These are phyloP conservation scores for Polychaeton citri DNA, from an alignment of 2,329 filamentous ascomycete species.

Conservation along the genomic window DNA sequence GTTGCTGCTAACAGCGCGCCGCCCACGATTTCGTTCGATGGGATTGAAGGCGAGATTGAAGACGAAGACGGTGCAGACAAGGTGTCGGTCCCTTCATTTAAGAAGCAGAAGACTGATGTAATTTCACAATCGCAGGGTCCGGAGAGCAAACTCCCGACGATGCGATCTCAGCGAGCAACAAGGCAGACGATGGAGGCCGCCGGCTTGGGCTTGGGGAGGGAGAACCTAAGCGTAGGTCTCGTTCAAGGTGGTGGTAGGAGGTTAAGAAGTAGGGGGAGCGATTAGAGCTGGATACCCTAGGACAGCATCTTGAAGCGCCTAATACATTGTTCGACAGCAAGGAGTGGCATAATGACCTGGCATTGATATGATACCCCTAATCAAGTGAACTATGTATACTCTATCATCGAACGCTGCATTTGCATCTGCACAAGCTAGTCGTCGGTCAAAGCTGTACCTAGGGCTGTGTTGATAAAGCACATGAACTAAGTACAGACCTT, in stretches of 20 bases:
- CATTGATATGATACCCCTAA: no score
- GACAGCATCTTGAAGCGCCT: not conserved
- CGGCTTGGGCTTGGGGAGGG: conserved; percentile 18
- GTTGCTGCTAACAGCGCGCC: conserved; percentile 20
- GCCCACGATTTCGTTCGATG: conserved; percentile 14
- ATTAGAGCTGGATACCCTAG: conserved; percentile 27
- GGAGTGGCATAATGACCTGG: no score
- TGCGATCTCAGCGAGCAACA: conserved; percentile 12
- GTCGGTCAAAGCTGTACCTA: no score
- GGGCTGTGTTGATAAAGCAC: no score
- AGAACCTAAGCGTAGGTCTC: conserved; percentile 24
- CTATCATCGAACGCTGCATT: no score
- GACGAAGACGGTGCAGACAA: conserved; percentile 7
- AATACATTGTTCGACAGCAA: no score
- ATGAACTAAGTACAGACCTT: no score
- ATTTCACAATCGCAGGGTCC: conserved; percentile 7
- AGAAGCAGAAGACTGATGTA: conserved; percentile 28
- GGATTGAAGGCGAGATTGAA: conserved; percentile 9
- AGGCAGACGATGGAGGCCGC: conserved; percentile 27
- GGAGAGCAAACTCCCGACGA: conserved; percentile 31
- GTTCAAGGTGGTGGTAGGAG: conserved; percentile 21
- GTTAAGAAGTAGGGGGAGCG: conserved; percentile 27
- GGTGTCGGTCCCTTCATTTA: conserved; percentile 25
- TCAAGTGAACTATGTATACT: no score
- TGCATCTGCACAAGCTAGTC: no score